Evolutionary conservation across 495 filamentous ascomycete species (phyloP).

Genomic region (Xylaria telfairii): DNA sequence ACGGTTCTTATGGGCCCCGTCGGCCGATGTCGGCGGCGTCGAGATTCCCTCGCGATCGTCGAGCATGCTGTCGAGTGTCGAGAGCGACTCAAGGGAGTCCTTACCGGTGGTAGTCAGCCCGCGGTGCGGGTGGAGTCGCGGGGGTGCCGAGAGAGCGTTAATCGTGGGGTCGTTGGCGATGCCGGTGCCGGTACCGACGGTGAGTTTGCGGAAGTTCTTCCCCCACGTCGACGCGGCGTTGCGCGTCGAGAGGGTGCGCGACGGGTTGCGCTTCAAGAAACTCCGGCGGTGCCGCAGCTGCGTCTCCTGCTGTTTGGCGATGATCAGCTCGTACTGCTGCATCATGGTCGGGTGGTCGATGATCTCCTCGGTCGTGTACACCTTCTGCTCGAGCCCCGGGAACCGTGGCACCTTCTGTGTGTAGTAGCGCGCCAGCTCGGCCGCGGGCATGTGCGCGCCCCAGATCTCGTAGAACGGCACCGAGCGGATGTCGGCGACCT

Average conservation of each 20-base stretch:
- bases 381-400: conserved; percentile 27
- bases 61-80: conserved; percentile 41
- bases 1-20: conserved; percentile 23
- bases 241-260: conserved; percentile 23
- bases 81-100: conserved; percentile 44
- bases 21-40: conserved; percentile 30
- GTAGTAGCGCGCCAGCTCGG: conserved; percentile 50
- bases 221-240: conserved; percentile 28
- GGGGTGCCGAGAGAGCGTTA: conserved; percentile 15
- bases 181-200: conserved; percentile 30
- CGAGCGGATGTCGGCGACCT: conserved; percentile 51
- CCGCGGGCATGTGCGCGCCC: conserved; percentile 53
- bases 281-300: conserved; percentile 29
- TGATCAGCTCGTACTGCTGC: conserved; percentile 55
- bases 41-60: conserved; percentile 35
- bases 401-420: conserved; percentile 44
- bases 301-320: conserved; percentile 43
- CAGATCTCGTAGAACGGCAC: conserved; percentile 58
- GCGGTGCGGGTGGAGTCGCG: conserved; percentile 28
- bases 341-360: conserved; percentile 55
- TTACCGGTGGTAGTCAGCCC: conserved; percentile 16
- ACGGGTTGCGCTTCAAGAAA: conserved; percentile 25
- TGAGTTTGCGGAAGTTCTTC: conserved; percentile 30
- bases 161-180: conserved; percentile 17
- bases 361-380: conserved; percentile 53